These are phyloP conservation scores for Chrysoporthe puriensis DNA, from an alignment of 2,329 filamentous ascomycete genomes.

Conservation along the genomic window DNA sequence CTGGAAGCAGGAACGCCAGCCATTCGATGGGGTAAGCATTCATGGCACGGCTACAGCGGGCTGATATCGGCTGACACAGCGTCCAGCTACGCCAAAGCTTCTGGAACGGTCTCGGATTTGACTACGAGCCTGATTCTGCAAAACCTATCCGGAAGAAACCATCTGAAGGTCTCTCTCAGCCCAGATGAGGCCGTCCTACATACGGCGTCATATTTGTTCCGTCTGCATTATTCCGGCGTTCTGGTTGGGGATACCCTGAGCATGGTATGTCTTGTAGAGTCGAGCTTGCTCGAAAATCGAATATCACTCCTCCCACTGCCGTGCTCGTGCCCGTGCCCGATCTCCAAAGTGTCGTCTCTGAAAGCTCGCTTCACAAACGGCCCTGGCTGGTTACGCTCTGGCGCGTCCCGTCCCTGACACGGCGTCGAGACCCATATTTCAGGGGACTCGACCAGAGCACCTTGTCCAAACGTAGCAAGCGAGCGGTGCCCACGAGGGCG, in stretches of 20 bases:
- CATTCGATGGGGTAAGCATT: constrained; percentile 52
- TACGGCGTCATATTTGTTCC: background rate
- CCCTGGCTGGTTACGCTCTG: background rate
- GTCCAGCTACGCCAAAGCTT: constrained; percentile 33
- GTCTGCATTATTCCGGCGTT: constrained; percentile 26
- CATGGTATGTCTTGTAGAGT: constrained; percentile 16
- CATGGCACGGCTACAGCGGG: constrained; percentile 2
- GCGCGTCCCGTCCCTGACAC: background rate
- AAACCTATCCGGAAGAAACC: constrained; percentile 9
- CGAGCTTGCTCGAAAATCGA: constrained; percentile 9
- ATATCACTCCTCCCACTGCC: constrained; percentile 4
- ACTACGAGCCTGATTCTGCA: constrained; percentile 16
- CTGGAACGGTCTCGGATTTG: constrained; percentile 31
- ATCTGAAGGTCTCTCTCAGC: background rate
- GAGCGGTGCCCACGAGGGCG: background rate
- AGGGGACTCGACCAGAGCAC: background rate
- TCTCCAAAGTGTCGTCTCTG: no score
- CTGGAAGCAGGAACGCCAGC: constrained; percentile 50
- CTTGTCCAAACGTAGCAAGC: background rate
- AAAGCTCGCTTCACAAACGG: background rate
- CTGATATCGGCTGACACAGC: constrained; percentile 14
- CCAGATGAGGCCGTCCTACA: background rate
- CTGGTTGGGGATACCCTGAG: constrained; percentile 22
- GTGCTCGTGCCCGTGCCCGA: background rate
- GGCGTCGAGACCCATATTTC: background rate